Conservation (phyloP, 768 basidiomycete species). For the Hericium erinaceus region DNA sequence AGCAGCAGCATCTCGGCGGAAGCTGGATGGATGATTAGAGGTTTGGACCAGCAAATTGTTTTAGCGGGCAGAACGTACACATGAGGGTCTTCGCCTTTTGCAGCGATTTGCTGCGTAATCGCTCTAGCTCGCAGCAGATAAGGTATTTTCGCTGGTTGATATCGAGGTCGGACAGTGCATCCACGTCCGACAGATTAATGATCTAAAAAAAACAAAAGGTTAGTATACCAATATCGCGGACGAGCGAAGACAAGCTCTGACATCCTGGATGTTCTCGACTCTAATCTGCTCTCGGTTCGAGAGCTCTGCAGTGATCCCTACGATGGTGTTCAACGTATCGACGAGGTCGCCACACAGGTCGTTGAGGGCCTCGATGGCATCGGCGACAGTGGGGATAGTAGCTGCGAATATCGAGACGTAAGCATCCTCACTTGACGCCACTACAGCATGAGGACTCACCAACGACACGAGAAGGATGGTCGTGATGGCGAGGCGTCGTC, state of each 20-base stretch:
- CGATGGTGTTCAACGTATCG: slow-evolving; percentile 54
- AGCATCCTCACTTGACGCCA: no score
- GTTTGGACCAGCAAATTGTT: not conserved
- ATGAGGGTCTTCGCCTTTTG: slow-evolving; percentile 45
- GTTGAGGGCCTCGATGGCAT: slow-evolving; percentile 59
- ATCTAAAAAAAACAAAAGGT: slow-evolving; percentile 25
- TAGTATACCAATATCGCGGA: no score
- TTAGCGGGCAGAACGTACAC: slow-evolving; percentile 29
- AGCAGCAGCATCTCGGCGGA: slow-evolving; percentile 73
- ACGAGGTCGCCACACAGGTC: slow-evolving; percentile 54
- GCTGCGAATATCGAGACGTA: slow-evolving; percentile 28
- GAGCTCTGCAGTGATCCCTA: slow-evolving; percentile 61
- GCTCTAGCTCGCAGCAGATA: slow-evolving; percentile 53
- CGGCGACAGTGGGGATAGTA: slow-evolving; percentile 68
- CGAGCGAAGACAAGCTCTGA: slow-evolving; percentile 19
- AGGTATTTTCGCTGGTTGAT: slow-evolving; percentile 59
- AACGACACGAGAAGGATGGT: slow-evolving; percentile 46
- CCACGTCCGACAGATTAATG: slow-evolving; percentile 39
- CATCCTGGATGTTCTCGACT: slow-evolving; percentile 65
- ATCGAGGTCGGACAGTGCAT: slow-evolving; percentile 58
- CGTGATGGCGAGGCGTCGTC: slow-evolving; percentile 46
- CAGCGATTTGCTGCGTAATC: slow-evolving; percentile 30
- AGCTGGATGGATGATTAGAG: slow-evolving; percentile 27
- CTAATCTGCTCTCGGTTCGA: slow-evolving; percentile 61
- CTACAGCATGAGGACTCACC: slow-evolving; percentile 29